Percentiles rank a stretch among this genome's conserved stretches.
Conservation (phyloP, 1,284 basidiomycete genomes). For the Termitomyces sp. region DNA sequence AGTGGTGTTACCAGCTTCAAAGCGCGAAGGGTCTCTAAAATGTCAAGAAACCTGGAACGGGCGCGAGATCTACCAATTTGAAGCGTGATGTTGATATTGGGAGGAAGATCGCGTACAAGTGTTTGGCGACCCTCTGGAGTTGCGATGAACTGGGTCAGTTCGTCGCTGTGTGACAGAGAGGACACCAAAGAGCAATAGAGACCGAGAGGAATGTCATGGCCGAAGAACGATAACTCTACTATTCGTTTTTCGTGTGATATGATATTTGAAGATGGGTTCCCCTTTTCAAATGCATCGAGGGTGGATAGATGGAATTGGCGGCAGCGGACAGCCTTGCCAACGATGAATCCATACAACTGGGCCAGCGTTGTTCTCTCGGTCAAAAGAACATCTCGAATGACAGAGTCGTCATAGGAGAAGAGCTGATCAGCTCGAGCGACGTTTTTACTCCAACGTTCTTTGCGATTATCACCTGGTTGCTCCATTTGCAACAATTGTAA, state of each 20-base stretch:
- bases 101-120: conserved; percentile 47
- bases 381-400: conserved; percentile 55
- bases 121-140: conserved; percentile 43
- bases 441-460: conserved; percentile 43
- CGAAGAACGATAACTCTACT: conserved; percentile 51
- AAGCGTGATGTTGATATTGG: conserved; percentile 42
- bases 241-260: conserved; percentile 52
- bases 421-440: conserved; percentile 40
- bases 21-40: conserved; percentile 50
- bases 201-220: conserved; percentile 53
- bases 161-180: conserved; percentile 45
- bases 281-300: conserved; percentile 43
- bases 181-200: conserved; percentile 61
- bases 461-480: conserved; percentile 34
- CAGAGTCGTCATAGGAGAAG: conserved; percentile 46
- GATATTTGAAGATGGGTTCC: conserved; percentile 35
- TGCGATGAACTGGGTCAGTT: conserved; percentile 43
- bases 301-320: conserved; percentile 58
- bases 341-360: conserved; percentile 66
- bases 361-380: conserved; percentile 60
- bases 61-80: conserved; percentile 54
- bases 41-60: conserved; percentile 53
- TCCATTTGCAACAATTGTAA: conserved; percentile 40
- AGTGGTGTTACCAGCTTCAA: conserved; percentile 56
- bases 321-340: conserved; percentile 58